Percentiles rank a stretch among this genome's conserved stretches.
phyloP scores from a whole-genome alignment of 2,329 filamentous ascomycete genomes.

The Aspergillus glaucus region DNA sequence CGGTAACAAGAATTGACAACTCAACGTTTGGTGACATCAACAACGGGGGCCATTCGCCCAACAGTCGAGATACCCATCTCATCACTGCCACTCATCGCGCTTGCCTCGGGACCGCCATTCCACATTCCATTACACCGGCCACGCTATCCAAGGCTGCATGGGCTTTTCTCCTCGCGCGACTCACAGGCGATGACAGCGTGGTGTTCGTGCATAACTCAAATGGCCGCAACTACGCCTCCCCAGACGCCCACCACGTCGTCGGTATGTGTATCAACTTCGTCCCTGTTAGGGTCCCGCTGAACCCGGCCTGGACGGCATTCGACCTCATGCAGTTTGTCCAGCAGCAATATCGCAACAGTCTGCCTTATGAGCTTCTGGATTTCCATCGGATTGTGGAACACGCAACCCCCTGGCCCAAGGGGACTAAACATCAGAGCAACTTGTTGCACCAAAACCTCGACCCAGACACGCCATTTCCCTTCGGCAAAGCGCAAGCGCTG shows the following conservation, averaged over 20 bases:
- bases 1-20: neutral
- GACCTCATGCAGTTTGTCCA: neutral
- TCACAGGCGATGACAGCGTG: conserved; percentile 46
- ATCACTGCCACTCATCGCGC: neutral
- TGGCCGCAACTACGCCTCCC: conserved; percentile 40
- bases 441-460: neutral
- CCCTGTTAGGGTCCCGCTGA: neutral
- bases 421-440: neutral
- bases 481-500: neutral
- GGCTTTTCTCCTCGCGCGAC: conserved; percentile 49
- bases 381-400: neutral
- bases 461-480: neutral
- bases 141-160: conserved; percentile 53
- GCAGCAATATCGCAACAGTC: neutral
- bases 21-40: neutral
- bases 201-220: conserved; percentile 52
- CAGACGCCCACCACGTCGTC: conserved; percentile 18
- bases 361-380: neutral
- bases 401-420: neutral
- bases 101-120: neutral
- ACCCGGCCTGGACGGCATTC: neutral
- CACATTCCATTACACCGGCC: conserved; percentile 13
- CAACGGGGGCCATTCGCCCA: neutral
- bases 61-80: neutral
- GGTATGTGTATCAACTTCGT: conserved; percentile 12